These are phyloP conservation scores for Lyophyllum atratum DNA, from an alignment of 768 basidiomycete genomes.

Conservation along the genomic window DNA sequence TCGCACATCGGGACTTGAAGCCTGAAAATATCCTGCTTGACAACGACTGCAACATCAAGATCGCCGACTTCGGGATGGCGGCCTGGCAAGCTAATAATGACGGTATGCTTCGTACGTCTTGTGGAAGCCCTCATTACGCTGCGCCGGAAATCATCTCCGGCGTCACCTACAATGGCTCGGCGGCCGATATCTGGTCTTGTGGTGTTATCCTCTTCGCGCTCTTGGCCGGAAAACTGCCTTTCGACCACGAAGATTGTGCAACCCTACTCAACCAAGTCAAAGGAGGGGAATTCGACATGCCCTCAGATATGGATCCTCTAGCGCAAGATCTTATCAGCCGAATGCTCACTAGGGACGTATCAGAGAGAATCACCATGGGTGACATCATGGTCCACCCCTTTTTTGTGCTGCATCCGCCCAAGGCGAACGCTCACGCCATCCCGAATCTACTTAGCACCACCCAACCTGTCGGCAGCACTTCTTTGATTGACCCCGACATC, in stretches of 20 bases:
- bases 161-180: slow-evolving; percentile 78
- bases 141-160: slow-evolving; percentile 91
- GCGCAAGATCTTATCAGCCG: slow-evolving; percentile 77
- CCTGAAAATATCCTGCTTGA: slow-evolving; percentile 93
- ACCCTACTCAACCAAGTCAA: slow-evolving; percentile 82
- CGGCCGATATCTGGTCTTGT: slow-evolving; percentile 97
- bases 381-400: slow-evolving; percentile 84
- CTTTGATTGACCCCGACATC: slow-evolving; percentile 85
- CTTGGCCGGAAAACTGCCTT: slow-evolving; percentile 86
- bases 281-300: slow-evolving; percentile 72
- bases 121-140: slow-evolving; percentile 94
- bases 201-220: slow-evolving; percentile 92
- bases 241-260: slow-evolving; percentile 85
- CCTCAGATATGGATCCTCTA: slow-evolving; percentile 61
- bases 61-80: slow-evolving; percentile 98
- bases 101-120: slow-evolving; percentile 73
- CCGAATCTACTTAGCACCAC: slow-evolving; percentile 71
- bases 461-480: slow-evolving; percentile 59
- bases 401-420: slow-evolving; percentile 57
- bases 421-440: slow-evolving; percentile 39
- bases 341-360: slow-evolving; percentile 81
- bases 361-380: slow-evolving; percentile 77
- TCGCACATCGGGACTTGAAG: slow-evolving; percentile 93
- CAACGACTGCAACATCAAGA: slow-evolving; percentile 83
- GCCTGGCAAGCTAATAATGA: slow-evolving; percentile 73